Evolutionary conservation across 2,329 filamentous ascomycete species (phyloP), one percentile per base, ranked within the genome.

Genomic region (Fusarium tupiense): DNA sequence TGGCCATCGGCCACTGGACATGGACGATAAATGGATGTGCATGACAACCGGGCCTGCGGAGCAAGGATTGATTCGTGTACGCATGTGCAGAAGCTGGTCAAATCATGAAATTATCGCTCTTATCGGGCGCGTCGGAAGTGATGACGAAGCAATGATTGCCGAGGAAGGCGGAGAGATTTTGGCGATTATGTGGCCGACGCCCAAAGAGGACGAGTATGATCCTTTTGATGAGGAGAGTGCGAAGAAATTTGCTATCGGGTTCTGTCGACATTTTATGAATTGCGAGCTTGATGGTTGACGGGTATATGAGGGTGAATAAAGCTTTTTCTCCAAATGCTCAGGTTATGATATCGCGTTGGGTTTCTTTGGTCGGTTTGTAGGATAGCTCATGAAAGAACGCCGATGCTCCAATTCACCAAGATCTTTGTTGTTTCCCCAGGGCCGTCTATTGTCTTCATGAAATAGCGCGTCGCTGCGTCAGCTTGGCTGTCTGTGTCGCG

Each of bases 11-110:
- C 67, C 71, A 26, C 24, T 14, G 8, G 41, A 64, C 3, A 74
- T 74, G 71, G 71, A 74, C 6, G 67, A 74, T 16, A 74, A 44
- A 35, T 74, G 71, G 71, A 44, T 41, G 54, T 58, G 54, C 16
- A 38, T 41, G 10, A 60, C 71, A 2, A 37, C 63, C 0, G 71
- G 71, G 7, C 71, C 71, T 3, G 67, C 52, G 1, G 33, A 49
- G 2, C 50, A 65, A 20, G 71, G 71, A 24, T 53, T 69, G 14
- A 61, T 74, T 6, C 43, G 43, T 0, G 53, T 74, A 5, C 68
- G 58, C 8, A 40, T 74, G 12, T 74, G 63, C 16, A 64, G 71
- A 37, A 74, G 71, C 10, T 74, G 71, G 71, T n/a, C 46, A 3
- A 35, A n/a, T 5, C 38, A 29, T 3, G 71, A 74, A 35, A 56